These are phyloP conservation scores for Fomitopsis pinicola DNA, from an alignment of 1,284 basidiomycete genomes.

Conservation along the genomic window DNA sequence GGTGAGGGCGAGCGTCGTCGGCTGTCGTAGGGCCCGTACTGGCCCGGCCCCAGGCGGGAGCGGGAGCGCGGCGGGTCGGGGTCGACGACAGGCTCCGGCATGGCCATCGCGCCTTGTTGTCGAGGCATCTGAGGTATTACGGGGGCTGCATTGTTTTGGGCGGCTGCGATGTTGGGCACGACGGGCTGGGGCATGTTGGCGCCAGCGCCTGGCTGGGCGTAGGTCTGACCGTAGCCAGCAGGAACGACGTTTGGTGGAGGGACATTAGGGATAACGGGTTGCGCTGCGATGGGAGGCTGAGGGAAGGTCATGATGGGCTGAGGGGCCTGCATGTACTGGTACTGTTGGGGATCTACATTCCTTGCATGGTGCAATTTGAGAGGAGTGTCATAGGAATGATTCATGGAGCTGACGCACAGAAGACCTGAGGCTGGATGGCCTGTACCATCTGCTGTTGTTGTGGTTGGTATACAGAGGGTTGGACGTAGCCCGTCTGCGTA, in stretches of 20 bases:
- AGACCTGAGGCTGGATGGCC: background rate
- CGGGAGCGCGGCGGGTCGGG: slow-evolving; percentile 10
- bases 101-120: slow-evolving; percentile 1
- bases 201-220: background rate
- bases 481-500: background rate
- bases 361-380: background rate
- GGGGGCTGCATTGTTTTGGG: slow-evolving; percentile 1
- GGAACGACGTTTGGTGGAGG: slow-evolving; percentile 10
- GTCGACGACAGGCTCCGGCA: slow-evolving; percentile 8
- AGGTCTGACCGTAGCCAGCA: background rate
- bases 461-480: background rate
- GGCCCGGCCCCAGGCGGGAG: slow-evolving; percentile 14
- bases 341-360: slow-evolving; percentile 6
- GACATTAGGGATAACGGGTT: slow-evolving; percentile 10
- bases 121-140: slow-evolving; percentile 3
- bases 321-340: slow-evolving; percentile 6
- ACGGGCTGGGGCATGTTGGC: slow-evolving; percentile 6
- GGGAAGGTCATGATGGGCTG: slow-evolving; percentile 6
- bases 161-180: background rate
- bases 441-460: background rate
- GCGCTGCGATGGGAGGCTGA: slow-evolving; percentile 8
- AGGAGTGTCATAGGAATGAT: background rate
- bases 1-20: background rate
- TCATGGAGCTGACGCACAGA: slow-evolving; percentile 1
- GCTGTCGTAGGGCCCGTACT: slow-evolving; percentile 14